Base-by-base conservation (phyloP, 768 basidiomycete species). In the Lactarius vividus region DNA sequence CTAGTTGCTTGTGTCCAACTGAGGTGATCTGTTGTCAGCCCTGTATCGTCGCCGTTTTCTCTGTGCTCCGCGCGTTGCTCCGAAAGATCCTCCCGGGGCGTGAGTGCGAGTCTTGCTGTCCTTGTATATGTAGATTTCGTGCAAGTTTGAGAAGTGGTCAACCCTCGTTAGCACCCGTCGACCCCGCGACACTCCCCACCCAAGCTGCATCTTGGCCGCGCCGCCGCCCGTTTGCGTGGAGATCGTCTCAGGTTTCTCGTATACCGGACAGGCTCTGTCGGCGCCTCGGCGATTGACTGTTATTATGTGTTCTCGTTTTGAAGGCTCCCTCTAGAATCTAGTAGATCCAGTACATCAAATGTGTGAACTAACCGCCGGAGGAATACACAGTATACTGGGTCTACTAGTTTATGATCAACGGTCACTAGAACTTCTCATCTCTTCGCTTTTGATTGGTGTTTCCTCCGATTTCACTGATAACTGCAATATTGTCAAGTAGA, bases 221-320 rank as follows among this genome's bases (percentile, higher is more conserved):
- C 31, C 55, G 59, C 13, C 46, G 60, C 11, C 44, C 60, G 23
- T 54, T 61, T 44, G 28, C 49, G 20, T 23, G 61, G 60, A 57
- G 56, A 33, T 37, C 57, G 23, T 35, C 57, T 20, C 65, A 44
- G 29, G 58, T 69, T 16, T 69, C 68, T 61, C 65, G 68, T 40
- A 67, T 69, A 16, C 68, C 68, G n/a, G 65, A 69, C 42, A 42
- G 68, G 56, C 68, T 69, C 59, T 69, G 65, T 35, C 33, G 42
- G 40, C 55, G 57, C 28, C 11, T 49, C 20, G 65, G 58, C 1
- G 52, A 62, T 26, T 67, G 57, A 59, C 16, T 35, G 11, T 4
- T 39, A 13, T 26, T 28, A 40, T 39, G 35, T 10, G 33, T 56
- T 60, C 44, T 57, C 49, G 7, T 46, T 9, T 15, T 49, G 55